These are phyloP conservation scores for Talaromyces pinophilus DNA, from an alignment of 2,329 filamentous ascomycete species.

Conservation along the genomic window DNA sequence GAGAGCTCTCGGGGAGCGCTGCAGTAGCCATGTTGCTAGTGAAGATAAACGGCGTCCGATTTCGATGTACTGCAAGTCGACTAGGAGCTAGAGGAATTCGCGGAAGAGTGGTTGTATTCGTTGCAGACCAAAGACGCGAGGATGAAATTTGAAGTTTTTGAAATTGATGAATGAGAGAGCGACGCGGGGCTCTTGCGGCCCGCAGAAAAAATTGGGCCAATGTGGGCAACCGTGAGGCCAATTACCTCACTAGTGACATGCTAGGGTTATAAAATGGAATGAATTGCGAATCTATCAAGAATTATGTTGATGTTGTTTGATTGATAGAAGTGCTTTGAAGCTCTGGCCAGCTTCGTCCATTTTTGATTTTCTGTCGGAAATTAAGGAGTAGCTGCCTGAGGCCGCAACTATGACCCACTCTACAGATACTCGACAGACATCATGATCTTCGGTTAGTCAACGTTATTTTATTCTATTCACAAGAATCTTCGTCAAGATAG, in stretches of 20 bases:
- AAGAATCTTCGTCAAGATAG: neutral
- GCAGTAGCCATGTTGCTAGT: slow-evolving; percentile 33
- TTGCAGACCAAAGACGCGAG: slow-evolving; percentile 22
- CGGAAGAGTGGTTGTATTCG: slow-evolving; percentile 12
- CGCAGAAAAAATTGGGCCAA: slow-evolving; percentile 26
- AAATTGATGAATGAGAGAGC: slow-evolving; percentile 16
- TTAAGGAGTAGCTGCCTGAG: slow-evolving; percentile 2
- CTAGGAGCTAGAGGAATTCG: neutral
- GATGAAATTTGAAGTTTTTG: slow-evolving; percentile 15
- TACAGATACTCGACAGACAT: too few species aligned
- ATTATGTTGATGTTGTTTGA: neutral
- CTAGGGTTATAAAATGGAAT: neutral
- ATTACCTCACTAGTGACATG: neutral
- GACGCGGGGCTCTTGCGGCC: slow-evolving; percentile 24
- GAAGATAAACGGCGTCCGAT: neutral
- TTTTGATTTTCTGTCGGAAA: slow-evolving; percentile 15
- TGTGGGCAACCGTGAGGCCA: slow-evolving; percentile 23
- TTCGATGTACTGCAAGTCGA: neutral
- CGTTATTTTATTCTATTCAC: neutral
- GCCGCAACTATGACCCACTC: slow-evolving; percentile 7
- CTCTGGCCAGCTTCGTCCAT: slow-evolving; percentile 8
- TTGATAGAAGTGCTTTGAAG: neutral
- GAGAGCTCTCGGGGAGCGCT: slow-evolving; percentile 43
- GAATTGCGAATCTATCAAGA: neutral
- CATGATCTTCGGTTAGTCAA: neutral